Base-by-base conservation (phyloP, 441 rosid species). In the Dalechampia spathulata region DNA sequence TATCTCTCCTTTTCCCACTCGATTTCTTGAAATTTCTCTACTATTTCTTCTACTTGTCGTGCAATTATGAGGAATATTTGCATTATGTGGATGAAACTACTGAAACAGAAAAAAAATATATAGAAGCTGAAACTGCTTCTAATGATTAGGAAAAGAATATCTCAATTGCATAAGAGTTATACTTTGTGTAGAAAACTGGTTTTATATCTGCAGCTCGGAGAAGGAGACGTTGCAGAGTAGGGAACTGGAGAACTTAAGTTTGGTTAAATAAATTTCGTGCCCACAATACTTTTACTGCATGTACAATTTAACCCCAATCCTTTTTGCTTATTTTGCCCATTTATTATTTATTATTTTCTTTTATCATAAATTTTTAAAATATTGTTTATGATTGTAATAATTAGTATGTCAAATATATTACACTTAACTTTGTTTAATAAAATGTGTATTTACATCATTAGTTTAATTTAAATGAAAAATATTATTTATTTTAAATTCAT, bases 1-100 rank as follows among this genome's bases (percentile, higher is more conserved):
- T 50, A 62, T 66, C 68, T 43, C 58, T 68, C 71, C 19, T 68
- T 61, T 40, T 72, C 65, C 73, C 77, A 68, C 70, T 61, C 45
- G 4, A 51, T 56, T 49, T 63, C 72, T 61, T 61, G 55, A 11
- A 49, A 42, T 52, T 61, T 57, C 30, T 43, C 52, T 28, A 45
- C 61, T 21, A 49, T 36, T 39, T 39, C 42, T 39, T 15, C 42
- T 39, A 39, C 14, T 10, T 10, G 17, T 14, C 17, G 5, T 2
- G 15, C 20, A 13, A 42, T 15, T 19, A 36, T 16, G 34, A 3
- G 8, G 34, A 30, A 30, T 30, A 3, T 14, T 9, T 45, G 27
- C 66, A 26, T 27, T 21, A 27, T 46, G n/a, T 12, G 12, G 28
- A 45, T 45, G 49, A 45, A 6, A 39, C 5, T 7, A 4, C n/a